These are phyloP conservation scores for Metroxylon sagu DNA, from an alignment of 176 grass and related monocot genomes.

Conservation along the genomic window DNA sequence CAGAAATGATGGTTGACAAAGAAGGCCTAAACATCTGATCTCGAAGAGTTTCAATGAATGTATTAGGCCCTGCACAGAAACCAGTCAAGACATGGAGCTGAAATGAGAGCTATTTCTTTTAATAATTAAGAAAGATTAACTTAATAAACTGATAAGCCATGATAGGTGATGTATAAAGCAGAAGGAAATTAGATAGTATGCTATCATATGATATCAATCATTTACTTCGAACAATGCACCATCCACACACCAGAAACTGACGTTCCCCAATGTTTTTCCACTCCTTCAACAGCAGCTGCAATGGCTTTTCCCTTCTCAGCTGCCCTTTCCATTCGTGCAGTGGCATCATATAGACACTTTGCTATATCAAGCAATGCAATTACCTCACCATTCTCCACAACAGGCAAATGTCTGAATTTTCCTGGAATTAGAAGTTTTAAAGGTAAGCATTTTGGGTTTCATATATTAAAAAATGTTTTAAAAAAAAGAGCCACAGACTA, in stretches of 20 bases:
- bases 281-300: conserved; percentile 22
- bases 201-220: background rate
- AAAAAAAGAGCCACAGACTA: background rate
- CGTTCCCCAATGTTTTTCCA: conserved; percentile 55
- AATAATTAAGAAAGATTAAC: no score
- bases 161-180: no score
- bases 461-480: no score
- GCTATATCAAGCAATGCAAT: conserved; percentile 78
- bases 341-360: conserved; percentile 75
- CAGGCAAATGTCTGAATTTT: conserved; percentile 72
- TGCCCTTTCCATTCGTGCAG: conserved; percentile 50
- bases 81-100: background rate
- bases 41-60: conserved; percentile 48
- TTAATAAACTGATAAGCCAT: no score
- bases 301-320: conserved; percentile 60
- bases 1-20: conserved; percentile 33
- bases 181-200: no score
- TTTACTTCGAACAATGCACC: background rate
- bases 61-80: conserved; percentile 18
- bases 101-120: no score
- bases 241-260: conserved; percentile 10
- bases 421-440: conserved; percentile 24
- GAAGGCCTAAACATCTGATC: conserved; percentile 64
- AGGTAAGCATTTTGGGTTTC: background rate
- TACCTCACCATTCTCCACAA: conserved; percentile 90